Evolutionary conservation across 2,329 filamentous ascomycete genomes (phyloP), one percentile per base, ranked within the genome.

Genomic region (Seiridium cupressi): DNA sequence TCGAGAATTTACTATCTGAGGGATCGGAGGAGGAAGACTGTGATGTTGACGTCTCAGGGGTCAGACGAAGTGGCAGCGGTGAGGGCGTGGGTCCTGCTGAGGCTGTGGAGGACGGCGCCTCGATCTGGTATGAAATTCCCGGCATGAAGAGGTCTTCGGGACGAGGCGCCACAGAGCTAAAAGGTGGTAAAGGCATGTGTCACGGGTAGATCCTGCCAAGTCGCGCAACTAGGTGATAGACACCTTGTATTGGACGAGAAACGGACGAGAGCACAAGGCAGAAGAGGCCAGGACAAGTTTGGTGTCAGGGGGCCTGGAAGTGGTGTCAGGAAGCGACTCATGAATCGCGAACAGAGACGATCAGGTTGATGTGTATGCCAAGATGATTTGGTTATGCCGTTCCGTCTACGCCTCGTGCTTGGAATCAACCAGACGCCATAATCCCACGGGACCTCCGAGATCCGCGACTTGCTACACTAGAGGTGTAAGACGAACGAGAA

Each of bases 121-220:
- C 62, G 49, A 58, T 57, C 44, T 60, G 60, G 55, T 61, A 63
- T 10, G 73, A 73, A 63, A 73, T 74, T 42, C 61, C 68, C 5
- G 71, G 70, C 60, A 69, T 64, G 68, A 75, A 74, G 61, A 75
- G 62, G 51, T 73, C 68, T 46, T 62, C 61, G 10, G 73, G 71
- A 44, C 62, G 62, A 10, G 73, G 71, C 10, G 67, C 70, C 9
- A 73, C 70, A 2, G 72, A 70, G 31, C 72, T 76, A 48, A 66
- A 61, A 34, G 70, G 71, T 31, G 70, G 68, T 26, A 70, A 57
- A 35, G 72, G 61, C 70, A 73, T 73, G 44, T 56, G 42, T 11
- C 9, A 32, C 13, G 13, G 42, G 42, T 11, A 44, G 9, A 44
- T 13, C 11, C 13, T 44, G 9, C 18, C 18, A 26, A 26, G 18